phyloP scores from a whole-genome alignment of 768 basidiomycete genomes.

The Podaxis sp. region DNA sequence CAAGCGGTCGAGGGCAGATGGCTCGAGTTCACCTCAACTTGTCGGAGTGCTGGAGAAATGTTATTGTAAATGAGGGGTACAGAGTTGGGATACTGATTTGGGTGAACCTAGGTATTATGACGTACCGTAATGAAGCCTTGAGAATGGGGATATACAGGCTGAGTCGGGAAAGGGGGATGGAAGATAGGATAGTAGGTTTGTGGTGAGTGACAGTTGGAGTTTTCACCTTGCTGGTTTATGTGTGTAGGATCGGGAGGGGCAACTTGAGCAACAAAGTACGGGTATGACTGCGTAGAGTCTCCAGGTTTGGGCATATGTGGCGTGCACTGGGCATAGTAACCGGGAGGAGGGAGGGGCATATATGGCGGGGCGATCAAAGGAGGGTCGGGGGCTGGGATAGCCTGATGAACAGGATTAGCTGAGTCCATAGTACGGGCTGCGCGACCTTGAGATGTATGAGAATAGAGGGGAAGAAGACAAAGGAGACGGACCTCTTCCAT shows the following conservation, averaged over 20 bases:
- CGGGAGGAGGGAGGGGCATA: conserved; percentile 50
- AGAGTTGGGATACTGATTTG: conserved; percentile 24
- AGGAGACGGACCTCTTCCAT: conserved; percentile 72
- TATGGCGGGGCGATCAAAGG: conserved; percentile 47
- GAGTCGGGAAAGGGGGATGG: conserved; percentile 9
- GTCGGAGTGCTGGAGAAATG: conserved; percentile 17
- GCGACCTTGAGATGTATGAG: conserved; percentile 38
- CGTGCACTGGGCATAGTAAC: conserved; percentile 57
- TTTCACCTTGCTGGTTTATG: not conserved
- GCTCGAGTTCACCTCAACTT: conserved; percentile 16
- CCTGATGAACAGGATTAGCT: conserved; percentile 35
- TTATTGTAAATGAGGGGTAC: conserved; percentile 21
- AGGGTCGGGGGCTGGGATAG: conserved; percentile 28
- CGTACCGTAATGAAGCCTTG: conserved; percentile 28
- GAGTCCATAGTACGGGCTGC: conserved; percentile 55
- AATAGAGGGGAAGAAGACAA: conserved; percentile 11
- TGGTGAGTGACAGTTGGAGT: not conserved
- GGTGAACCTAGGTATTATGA: conserved; percentile 27
- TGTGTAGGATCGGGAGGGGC: conserved; percentile 34
- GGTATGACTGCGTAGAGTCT: conserved; percentile 47
- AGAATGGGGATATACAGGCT: conserved; percentile 18
- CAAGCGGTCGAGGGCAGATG: not conserved
- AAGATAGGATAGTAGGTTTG: conserved; percentile 7
- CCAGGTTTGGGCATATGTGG: conserved; percentile 50
- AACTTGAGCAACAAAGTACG: conserved; percentile 45